A percentile compares a stretch with the other conserved stretches of the same genome.
Evolutionary conservation across 2,329 filamentous ascomycete genomes (phyloP).

Genomic region (Pseudogymnoascus destructans): DNA sequence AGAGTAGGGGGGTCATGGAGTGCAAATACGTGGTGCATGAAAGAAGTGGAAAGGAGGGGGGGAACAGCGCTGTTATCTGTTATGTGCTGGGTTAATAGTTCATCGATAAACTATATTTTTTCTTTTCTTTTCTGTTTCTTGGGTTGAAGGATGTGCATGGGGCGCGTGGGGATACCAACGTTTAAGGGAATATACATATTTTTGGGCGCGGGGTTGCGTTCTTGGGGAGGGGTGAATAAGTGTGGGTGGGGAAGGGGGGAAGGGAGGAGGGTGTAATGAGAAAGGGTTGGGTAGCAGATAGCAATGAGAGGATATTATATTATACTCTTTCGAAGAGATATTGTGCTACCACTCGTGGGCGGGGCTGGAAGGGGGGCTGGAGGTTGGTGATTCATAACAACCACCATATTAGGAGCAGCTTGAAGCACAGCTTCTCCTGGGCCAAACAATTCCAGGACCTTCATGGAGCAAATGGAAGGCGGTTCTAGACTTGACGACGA

Average conservation of each 20-base stretch:
- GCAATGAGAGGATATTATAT: neutral
- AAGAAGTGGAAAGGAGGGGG: neutral
- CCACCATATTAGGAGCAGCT: too few species aligned
- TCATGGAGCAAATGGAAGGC: too few species aligned
- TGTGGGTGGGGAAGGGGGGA: neutral
- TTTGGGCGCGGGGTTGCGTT: neutral
- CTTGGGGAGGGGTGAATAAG: neutral
- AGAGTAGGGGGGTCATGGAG: neutral
- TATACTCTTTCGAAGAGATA: too few species aligned
- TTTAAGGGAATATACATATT: neutral
- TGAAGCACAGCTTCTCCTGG: too few species aligned
- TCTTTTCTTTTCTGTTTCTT: neutral
- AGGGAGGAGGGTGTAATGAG: neutral
- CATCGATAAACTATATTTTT: neutral
- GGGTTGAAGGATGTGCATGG: neutral
- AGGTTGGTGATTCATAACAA: too few species aligned
- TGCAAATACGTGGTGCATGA: neutral
- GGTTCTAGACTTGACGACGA: too few species aligned
- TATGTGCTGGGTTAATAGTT: neutral
- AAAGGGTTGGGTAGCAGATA: neutral
- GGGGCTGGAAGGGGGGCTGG: too few species aligned
- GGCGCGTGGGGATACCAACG: neutral
- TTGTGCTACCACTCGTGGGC: too few species aligned
- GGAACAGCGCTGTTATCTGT: neutral
- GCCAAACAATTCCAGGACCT: too few species aligned